phyloP scores from a whole-genome alignment of 2,329 filamentous ascomycete genomes.

The Fusarium odoratissimum region DNA sequence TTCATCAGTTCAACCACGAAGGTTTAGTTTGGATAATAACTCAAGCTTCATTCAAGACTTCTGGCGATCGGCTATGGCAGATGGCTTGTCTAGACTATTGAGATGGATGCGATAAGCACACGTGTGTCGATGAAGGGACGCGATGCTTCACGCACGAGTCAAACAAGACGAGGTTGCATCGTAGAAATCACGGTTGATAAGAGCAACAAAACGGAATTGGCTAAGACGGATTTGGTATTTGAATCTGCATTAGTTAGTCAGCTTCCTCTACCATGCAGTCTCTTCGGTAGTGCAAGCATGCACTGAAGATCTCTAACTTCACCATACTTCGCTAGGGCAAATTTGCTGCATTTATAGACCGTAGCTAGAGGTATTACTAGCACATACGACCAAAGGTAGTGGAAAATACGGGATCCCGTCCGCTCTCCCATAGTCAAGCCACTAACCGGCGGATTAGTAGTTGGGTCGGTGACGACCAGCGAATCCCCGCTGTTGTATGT shows the following conservation, averaged over 20 bases:
- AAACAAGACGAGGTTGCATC: background rate
- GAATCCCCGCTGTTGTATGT: conserved; percentile 14
- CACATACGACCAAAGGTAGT: conserved; percentile 3
- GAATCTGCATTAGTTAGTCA: background rate
- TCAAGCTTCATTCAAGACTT: background rate
- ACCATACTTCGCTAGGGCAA: fast-evolving
- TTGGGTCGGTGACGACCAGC: conserved; percentile 3
- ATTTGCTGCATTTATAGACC: fast-evolving
- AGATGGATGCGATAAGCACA: background rate
- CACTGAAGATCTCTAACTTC: background rate
- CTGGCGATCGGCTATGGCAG: background rate
- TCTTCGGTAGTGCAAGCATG: background rate
- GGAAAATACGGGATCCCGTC: conserved; percentile 7
- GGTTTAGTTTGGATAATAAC: background rate
- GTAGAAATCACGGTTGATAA: background rate
- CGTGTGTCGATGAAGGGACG: conserved; percentile 11
- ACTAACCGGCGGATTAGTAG: conserved; percentile 1
- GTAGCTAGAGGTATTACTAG: fast-evolving
- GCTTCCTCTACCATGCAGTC: background rate
- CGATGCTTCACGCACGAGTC: conserved; percentile 1
- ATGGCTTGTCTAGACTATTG: background rate
- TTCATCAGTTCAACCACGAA: conserved; percentile 31
- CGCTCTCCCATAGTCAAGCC: conserved; percentile 4
- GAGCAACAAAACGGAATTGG: background rate
- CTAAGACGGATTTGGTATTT: background rate